Evolutionary conservation across 176 grass and related monocot species (phyloP).

Genomic region (Microstegium vimineum): DNA sequence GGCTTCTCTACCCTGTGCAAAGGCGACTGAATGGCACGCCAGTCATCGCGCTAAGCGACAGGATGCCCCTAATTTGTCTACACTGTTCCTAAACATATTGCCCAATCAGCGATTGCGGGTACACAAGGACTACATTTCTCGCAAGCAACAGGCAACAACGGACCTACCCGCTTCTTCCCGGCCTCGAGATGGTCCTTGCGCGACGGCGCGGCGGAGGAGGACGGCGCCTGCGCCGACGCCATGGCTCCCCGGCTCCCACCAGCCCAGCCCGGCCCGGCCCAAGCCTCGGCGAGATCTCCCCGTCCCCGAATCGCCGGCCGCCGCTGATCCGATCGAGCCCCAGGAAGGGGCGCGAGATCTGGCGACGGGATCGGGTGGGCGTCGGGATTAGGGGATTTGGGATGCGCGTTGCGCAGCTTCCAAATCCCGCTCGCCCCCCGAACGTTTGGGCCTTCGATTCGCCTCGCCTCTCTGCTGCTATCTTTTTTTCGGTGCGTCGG

Average conservation of each 20-base stretch:
- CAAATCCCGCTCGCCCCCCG: constrained; percentile 24
- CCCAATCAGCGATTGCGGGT: background rate
- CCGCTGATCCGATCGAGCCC: constrained; percentile 47
- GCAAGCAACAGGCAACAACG: constrained; percentile 10
- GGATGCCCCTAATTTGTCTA: background rate
- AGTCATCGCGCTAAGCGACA: background rate
- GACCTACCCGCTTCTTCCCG: constrained; percentile 86
- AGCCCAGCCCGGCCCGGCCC: constrained; percentile 27
- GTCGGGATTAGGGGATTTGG: constrained; percentile 29
- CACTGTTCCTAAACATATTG: background rate
- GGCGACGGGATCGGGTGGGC: constrained; percentile 30
- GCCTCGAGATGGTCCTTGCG: constrained; percentile 83
- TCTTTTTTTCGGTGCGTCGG: constrained; percentile 27
- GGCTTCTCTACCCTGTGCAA: background rate
- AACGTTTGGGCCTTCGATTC: constrained; percentile 26
- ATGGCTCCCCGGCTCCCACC: constrained; percentile 40
- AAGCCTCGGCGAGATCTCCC: constrained; percentile 38
- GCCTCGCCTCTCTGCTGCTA: background rate
- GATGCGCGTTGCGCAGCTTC: constrained; percentile 33
- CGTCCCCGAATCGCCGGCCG: constrained; percentile 18
- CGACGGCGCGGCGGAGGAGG: constrained; percentile 34
- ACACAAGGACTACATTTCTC: background rate
- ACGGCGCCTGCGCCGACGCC: constrained; percentile 72
- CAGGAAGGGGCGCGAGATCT: constrained; percentile 34
- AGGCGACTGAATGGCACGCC: background rate